Percentiles rank a stretch among this genome's conserved stretches.
Evolutionary conservation across 257 asterid genomes (phyloP).

Genomic region (Nicotiana otophora): DNA sequence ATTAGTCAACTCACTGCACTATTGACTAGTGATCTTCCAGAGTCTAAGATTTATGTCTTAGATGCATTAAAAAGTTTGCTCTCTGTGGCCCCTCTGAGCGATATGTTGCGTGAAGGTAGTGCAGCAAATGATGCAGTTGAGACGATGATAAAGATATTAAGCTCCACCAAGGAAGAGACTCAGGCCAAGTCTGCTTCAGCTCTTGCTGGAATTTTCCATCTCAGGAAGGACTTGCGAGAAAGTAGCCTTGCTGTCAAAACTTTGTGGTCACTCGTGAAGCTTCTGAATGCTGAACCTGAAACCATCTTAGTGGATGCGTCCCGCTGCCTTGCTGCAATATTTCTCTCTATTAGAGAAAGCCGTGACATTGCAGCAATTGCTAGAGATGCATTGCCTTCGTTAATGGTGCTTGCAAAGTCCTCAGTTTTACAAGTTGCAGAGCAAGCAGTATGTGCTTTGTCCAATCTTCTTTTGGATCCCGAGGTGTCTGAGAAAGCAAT

Average conservation of each 20-base stretch:
- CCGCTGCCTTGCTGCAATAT: conserved; percentile 80
- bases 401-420: conserved; percentile 75
- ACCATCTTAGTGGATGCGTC: conserved; percentile 61
- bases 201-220: conserved; percentile 77
- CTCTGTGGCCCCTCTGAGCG: conserved; percentile 74
- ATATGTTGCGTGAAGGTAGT: conserved; percentile 90
- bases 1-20: conserved; percentile 97
- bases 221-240: conserved; percentile 92
- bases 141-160: conserved; percentile 81
- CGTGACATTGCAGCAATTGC: conserved; percentile 82
- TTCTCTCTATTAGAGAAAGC: conserved; percentile 82
- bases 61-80: conserved; percentile 91
- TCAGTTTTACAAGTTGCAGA: conserved; percentile 73
- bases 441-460: conserved; percentile 94
- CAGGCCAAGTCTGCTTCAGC: conserved; percentile 85
- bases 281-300: conserved; percentile 66
- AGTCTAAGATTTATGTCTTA: conserved; percentile 85
- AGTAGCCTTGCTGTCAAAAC: conserved; percentile 62
- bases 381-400: conserved; percentile 63
- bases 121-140: conserved; percentile 97
- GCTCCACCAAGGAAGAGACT: conserved; percentile 83
- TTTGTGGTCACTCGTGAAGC: conserved; percentile 59
- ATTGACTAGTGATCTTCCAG: conserved; percentile 86
- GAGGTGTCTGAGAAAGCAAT: conserved; percentile 70
- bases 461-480: conserved; percentile 81